Conservation (phyloP, 257 asterid genomes). For the Gentiana dahurica region DNA sequence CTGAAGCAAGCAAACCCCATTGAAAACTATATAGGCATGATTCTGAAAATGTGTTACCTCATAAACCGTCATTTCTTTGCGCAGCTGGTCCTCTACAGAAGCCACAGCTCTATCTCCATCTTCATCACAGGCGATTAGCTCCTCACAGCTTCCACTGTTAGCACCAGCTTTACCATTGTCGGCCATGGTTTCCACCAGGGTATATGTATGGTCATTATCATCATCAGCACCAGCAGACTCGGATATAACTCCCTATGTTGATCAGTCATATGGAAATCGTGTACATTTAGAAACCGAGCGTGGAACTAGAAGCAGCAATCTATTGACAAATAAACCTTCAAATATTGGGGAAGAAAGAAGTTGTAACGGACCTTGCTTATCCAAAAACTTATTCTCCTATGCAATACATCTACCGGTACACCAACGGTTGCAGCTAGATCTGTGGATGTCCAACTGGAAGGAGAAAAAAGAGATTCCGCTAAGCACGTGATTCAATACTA, state of each 20-base stretch:
- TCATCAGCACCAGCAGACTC: slow-evolving; percentile 49
- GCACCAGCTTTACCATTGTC: slow-evolving; percentile 58
- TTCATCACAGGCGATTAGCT: slow-evolving; percentile 72
- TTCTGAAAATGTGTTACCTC: slow-evolving; percentile 42
- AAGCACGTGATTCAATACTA: background rate
- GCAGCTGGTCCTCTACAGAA: slow-evolving; percentile 88
- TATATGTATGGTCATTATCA: slow-evolving; percentile 41
- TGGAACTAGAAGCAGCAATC: no score
- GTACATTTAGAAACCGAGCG: background rate
- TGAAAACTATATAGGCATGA: no score
- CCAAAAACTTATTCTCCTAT: slow-evolving; percentile 77
- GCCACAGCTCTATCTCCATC: slow-evolving; percentile 81
- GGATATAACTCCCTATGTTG: slow-evolving; percentile 66
- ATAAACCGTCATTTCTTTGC: slow-evolving; percentile 87
- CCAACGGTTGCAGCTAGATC: slow-evolving; percentile 82
- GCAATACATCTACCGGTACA: slow-evolving; percentile 66
- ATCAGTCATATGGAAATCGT: slow-evolving; percentile 9
- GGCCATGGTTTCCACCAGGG: slow-evolving; percentile 56
- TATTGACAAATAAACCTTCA: background rate
- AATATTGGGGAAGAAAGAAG: background rate
- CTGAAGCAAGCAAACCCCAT: no score
- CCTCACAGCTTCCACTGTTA: slow-evolving; percentile 53
- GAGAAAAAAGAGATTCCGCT: slow-evolving; percentile 4
- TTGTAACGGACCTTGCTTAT: slow-evolving; percentile 59
- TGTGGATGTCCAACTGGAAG: slow-evolving; percentile 76